Evolutionary conservation across 2,329 filamentous ascomycete genomes (phyloP), one percentile per base, ranked within the genome.

Genomic region (Lasiodiplodia sp.): DNA sequence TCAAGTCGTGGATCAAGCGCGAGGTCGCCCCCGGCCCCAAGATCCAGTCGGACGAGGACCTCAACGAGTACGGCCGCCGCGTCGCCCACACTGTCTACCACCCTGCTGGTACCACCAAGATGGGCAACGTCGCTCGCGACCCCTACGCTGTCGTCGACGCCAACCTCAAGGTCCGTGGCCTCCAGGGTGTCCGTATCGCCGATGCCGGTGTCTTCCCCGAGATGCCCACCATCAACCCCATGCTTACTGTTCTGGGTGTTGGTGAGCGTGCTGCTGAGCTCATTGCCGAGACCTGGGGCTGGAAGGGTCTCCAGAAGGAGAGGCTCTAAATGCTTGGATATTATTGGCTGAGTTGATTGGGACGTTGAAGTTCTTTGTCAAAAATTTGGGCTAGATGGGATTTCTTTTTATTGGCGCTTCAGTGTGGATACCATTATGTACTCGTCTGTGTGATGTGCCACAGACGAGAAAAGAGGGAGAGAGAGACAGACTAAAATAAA

Each of bases 51-150:
- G 93, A 97, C 76, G 92, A 94, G 80, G 91, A 91, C 68, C 86
- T 97, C 10, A 90, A 87, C 78, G 90, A 94, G 82, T 97, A 97
- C 79, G 93, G 91, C 44, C 87, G 93, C 57, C 87, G 89, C 56
- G 93, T 87, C 5, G 93, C 93, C 4, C 93, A 97, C 80, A 97
- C 93, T 1, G 93, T 97, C 37, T 97, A 97, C 81, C 93, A 97
- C 80, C 93, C 93, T 0, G 91, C 92, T 14, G 93, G 93, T 65
- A 97, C 93, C 21, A 96, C 93, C 67, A 94, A 94, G 85, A 97
- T 97, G 93, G 93, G 93, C 40, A 89, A 94, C 75, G 81, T 91
- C 5, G 79, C 79, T 68, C 87, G 83, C 66, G 92, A 96, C 77
- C 82, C 87, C 62, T 82, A 90, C 78, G 93, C 92, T 5, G 94